phyloP scores from a whole-genome alignment of 129 eudicot genomes.

The Pittosporum tobira region DNA sequence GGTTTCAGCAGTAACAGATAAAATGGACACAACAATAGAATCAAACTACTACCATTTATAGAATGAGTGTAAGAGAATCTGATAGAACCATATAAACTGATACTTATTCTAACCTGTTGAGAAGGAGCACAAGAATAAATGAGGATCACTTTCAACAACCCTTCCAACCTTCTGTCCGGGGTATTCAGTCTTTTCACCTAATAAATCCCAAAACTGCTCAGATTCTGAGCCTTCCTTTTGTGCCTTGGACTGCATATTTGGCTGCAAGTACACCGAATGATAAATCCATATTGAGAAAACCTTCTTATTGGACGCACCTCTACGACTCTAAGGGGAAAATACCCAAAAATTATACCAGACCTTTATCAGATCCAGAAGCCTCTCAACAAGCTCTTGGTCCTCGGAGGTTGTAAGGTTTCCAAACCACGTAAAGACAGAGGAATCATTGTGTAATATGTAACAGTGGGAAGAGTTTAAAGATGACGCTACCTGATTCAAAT shows the following conservation, averaged over 20 bases:
- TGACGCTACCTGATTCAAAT: slow-evolving; percentile 52
- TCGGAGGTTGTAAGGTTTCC: slow-evolving; percentile 63
- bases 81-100: not conserved
- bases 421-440: slow-evolving; percentile 57
- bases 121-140: slow-evolving; percentile 64
- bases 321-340: slow-evolving; percentile 2
- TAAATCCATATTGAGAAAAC: not conserved
- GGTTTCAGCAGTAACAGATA: slow-evolving; percentile 23
- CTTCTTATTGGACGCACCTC: not conserved
- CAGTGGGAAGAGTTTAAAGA: slow-evolving; percentile 85
- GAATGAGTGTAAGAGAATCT: not conserved
- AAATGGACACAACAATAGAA: slow-evolving; percentile 12
- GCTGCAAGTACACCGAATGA: slow-evolving; percentile 48
- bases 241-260: slow-evolving; percentile 51
- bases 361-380: slow-evolving; percentile 81
- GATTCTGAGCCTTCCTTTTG: slow-evolving; percentile 78
- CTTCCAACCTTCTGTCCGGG: slow-evolving; percentile 47
- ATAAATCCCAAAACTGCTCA: slow-evolving; percentile 82
- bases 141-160: slow-evolving; percentile 77
- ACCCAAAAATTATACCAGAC: slow-evolving; percentile 20
- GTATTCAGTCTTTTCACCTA: slow-evolving; percentile 65
- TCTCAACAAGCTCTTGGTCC: slow-evolving; percentile 78
- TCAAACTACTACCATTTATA: slow-evolving; percentile 11
- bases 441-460: slow-evolving; percentile 74
- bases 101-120: slow-evolving; percentile 36